Base-by-base conservation (phyloP, 306 rosid genomes). In the Sphenostylis stenocarpa region DNA sequence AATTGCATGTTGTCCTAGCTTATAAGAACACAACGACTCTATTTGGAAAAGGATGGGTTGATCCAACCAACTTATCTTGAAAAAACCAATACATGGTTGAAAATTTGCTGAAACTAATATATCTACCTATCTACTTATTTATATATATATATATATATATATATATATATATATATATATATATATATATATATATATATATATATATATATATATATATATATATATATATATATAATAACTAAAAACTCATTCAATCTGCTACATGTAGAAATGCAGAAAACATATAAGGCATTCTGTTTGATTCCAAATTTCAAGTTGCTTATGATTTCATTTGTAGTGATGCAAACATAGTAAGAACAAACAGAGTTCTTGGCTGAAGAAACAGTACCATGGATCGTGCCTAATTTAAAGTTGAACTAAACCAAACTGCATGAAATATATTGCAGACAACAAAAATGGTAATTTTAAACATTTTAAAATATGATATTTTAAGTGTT, bases 1-100 rank as follows among this genome's bases (percentile, higher is more conserved):
- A 60, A 70, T 76, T 69, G 70, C 68, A 68, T 61, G 68, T 36
- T 67, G 48, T 75, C 62, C 72, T 51, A 5, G 56, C 76, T 47
- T 17, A 60, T 26, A 58, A 17, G 29, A 58, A 75, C 17, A 49
- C 43, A n/a, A 6, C 14, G 65, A 38, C 39, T 65, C 36, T 21
- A 16, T 19, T 45, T 43, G 19, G 19, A 36, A 53, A 17, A 28
- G 14, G 68, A 4, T n/a, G 43, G 10, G 7, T 73, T 16, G 43
- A 73, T 72, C 36, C 13, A 36, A 28, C 24, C 36, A 38, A 23
- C 68, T 43, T 67, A n/a, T 67, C 53, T 14, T 53, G 3, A 64
- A 65, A 28, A 44, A 16, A 4, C 28, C 15, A 2, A 5, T 0
- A 20, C 20, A 51, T 11, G 12, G 20, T 67, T 41, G 34, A 48